Base-by-base conservation (phyloP, 2,329 filamentous ascomycete genomes). In the Diaporthe humulicola region DNA sequence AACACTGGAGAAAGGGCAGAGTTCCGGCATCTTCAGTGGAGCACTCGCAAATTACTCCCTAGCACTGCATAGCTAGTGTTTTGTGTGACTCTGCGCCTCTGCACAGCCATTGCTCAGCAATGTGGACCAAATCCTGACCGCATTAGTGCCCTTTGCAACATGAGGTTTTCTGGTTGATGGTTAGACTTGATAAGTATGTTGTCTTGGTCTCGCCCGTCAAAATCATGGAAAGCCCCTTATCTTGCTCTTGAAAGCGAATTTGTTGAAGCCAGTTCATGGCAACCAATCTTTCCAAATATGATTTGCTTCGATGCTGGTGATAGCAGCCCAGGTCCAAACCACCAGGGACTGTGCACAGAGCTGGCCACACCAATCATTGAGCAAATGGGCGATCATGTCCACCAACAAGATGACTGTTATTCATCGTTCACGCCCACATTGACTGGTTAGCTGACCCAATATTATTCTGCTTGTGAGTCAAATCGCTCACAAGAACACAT, bases 11-110 rank as follows among this genome's bases (percentile, higher is more conserved):
- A 15, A 6, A 33, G 28, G 28, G 28, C 52, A 33, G 28, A 56
- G 12, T 33, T 33, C 52, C 6, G 17, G 52, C 10, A 10, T 14
- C n/a, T 25, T 17, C 28, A 9, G 50, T 19, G 50, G 19, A 54
- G 25, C 50, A 54, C 12, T 30, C 50, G 50, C 52, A 14, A 54
- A 17, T 30, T 17, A 30, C 25, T 54, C 52, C 28, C 15, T 33
- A 33, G 9, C 28, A 9, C 52, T 56, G 52, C 52, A 8, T 33
- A 8, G 33, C 8, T 56, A 54, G 25, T 56, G 52, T 4, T 56
- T 33, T 56, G 52, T 56, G 52, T 28, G 28, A 56, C 52, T 28
- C 52, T 56, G 52, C 52, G 52, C 52, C 52, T 33, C 52, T 56
- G 52, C 52, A 56, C 52, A 33, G 52, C 52, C 52, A 33, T 33